phyloP scores from a whole-genome alignment of 2,329 filamentous ascomycete species.

The Phaeophleospora eucalypticola region DNA sequence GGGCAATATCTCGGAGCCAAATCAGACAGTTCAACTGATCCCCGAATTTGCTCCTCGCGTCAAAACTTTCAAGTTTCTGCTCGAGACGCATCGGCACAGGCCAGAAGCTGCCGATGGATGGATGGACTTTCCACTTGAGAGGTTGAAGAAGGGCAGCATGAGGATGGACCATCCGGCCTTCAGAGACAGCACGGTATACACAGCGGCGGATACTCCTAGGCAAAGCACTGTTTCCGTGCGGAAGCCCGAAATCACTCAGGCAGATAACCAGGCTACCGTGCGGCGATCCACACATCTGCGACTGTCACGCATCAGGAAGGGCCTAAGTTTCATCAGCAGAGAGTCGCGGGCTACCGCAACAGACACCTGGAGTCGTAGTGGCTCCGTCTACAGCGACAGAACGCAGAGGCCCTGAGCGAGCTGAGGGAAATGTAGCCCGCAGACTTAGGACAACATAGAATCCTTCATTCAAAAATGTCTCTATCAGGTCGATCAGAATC shows the following conservation, averaged over 20 bases:
- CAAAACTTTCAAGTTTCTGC: slow-evolving; percentile 14
- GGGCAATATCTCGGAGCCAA: slow-evolving; percentile 20
- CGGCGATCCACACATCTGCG: not conserved
- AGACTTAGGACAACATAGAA: not conserved
- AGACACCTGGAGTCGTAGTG: not conserved
- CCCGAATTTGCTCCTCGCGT: slow-evolving; percentile 9
- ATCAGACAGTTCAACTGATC: slow-evolving; percentile 10
- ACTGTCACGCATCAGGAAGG: not conserved
- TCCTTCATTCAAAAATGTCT: not conserved
- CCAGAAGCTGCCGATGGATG: not conserved
- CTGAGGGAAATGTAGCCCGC: not conserved
- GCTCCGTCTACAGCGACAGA: not conserved
- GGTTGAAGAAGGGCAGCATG: not conserved
- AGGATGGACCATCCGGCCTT: not conserved
- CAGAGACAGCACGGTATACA: not conserved
- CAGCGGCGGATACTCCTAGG: not conserved
- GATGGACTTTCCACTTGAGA: not conserved
- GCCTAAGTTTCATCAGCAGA: not conserved
- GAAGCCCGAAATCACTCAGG: not conserved
- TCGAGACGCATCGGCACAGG: slow-evolving; percentile 6
- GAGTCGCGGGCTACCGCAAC: not conserved
- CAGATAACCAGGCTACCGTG: not conserved
- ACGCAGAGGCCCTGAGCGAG: not conserved
- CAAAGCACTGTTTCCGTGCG: not conserved
- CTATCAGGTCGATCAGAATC: not conserved